A percentile compares a stretch with the other conserved stretches of the same genome.
phyloP scores from a whole-genome alignment of 2,329 filamentous ascomycete species.

The Scedosporium minutisporum region DNA sequence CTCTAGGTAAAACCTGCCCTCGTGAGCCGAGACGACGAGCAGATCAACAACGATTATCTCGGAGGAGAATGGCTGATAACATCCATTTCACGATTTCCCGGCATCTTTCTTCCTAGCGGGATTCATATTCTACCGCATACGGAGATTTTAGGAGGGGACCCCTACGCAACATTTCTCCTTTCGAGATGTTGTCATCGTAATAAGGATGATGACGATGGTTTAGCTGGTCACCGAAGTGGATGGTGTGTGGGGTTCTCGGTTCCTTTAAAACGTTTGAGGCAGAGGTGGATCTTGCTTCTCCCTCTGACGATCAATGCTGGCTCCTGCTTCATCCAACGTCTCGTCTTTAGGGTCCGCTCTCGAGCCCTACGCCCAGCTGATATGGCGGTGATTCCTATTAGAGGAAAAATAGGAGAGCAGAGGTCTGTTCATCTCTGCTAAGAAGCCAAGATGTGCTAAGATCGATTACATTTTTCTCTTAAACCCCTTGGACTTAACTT shows the following conservation, averaged over 20 bases:
- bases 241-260: background rate
- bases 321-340: background rate
- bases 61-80: background rate
- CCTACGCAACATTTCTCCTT: background rate
- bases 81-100: background rate
- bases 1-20: background rate
- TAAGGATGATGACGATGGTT: background rate
- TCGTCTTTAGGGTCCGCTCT: slow-evolving; percentile 2
- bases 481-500: too few species aligned
- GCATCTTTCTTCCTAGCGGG: background rate
- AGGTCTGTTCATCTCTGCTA: background rate
- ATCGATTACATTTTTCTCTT: too few species aligned
- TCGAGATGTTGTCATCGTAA: background rate
- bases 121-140: background rate
- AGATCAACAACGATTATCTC: too few species aligned
- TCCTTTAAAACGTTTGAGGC: background rate
- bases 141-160: background rate
- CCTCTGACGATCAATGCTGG: background rate
- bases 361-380: background rate
- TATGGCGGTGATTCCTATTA: background rate
- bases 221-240: background rate
- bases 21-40: background rate
- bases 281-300: background rate
- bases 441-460: background rate
- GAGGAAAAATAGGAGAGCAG: background rate